Base-by-base conservation (phyloP, 2,329 filamentous ascomycete species). In the Aotearoamyces nothofagi region DNA sequence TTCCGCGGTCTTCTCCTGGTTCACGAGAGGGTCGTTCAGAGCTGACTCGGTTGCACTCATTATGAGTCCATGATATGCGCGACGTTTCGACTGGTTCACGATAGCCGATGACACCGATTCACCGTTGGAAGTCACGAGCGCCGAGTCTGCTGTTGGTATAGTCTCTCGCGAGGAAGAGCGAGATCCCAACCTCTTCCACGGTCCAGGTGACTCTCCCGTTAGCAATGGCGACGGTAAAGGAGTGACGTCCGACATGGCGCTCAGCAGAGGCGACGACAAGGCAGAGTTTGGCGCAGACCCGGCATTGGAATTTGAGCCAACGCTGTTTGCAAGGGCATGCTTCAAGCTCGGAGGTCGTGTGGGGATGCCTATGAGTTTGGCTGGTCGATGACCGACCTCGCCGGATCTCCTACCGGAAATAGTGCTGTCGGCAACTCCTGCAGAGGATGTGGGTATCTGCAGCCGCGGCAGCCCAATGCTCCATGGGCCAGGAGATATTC, bases 171-270 rank as follows among this genome's bases (percentile, higher is more conserved):
- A 74, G 27, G 53, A 51, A 17, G 59, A 60, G 27, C 60, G 56
- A 17, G 56, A 51, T 26, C 44, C 36, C 32, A 72, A 51, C 46
- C 58, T 60, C 49, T 62, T 71, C 75, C 75, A 74, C 13, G 74
- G 71, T 15, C 74, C 71, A 9, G 73, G 69, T 1, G 75, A 78
- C 42, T 76, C 71, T 37, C 58, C 59, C 4, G 62, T 62, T 42
- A 78, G 61, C 25, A 86, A 61, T 4, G 80, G 80, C 13, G 80
- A 87, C 3, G 80, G 80, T 17, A 90, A 56, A 31, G 80, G 80
- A 3, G 81, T 87, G 37, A 90, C 57, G 48, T 83, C 77, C 36
- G 74, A 72, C 70, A 84, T 77, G 25, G 78, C 78, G 34, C 72
- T 66, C 31, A 84, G 69, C 38, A 79, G 67, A 3, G 79, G 79